Base-by-base conservation (phyloP, 1,284 basidiomycete species). In the Naganishia cerealis region DNA sequence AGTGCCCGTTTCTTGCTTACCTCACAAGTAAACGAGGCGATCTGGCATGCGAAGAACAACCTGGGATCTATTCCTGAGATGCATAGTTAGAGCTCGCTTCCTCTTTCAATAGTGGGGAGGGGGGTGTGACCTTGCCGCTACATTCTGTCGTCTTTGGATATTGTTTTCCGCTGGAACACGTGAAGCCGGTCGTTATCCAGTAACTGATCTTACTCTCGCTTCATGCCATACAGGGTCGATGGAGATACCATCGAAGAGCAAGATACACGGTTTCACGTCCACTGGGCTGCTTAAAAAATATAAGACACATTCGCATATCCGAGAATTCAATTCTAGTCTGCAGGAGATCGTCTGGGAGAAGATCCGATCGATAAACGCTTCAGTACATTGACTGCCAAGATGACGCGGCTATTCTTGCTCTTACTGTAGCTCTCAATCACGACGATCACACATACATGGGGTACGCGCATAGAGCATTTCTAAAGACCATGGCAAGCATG, bases 1-100 rank as follows among this genome's bases (percentile, higher is more conserved):
- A 71, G 70, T 88, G 85, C 72, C 87, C 87, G 0, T 73, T 77
- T 2, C 84, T 83, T 68, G 86, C 88, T 71, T 79, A 86, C 29
- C 83, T 85, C n/a, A 15, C 77, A 75, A 26, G 78, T 84, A 71
- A 71, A 75, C 24, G 76, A 72, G 48, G 77, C 29, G 74, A 83
- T 66, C 80, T 83, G 4, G 82, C 56, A 26, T 54, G 70, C 71
- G 67, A 55, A 71, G 58, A 70, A 42, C 29, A 67, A 69, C 55
- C 33, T 39, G 42, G 29, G 53, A 33, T 24, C 21, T 38, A 10
- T 53, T 36, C 61, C 43, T 36, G 29, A 4, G 65, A 29, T 21
- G 65, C 46, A 67, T 65, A n/a, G 66, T 63, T 70, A 71, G 70
- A 71, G 70, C 70, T 61, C 67, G 66, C 62, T 62, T 66, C 58